Evolutionary conservation across 176 grass and related monocot genomes (phyloP), one percentile per base, ranked within the genome.

Genomic region (Puccinellia tenuiflora): DNA sequence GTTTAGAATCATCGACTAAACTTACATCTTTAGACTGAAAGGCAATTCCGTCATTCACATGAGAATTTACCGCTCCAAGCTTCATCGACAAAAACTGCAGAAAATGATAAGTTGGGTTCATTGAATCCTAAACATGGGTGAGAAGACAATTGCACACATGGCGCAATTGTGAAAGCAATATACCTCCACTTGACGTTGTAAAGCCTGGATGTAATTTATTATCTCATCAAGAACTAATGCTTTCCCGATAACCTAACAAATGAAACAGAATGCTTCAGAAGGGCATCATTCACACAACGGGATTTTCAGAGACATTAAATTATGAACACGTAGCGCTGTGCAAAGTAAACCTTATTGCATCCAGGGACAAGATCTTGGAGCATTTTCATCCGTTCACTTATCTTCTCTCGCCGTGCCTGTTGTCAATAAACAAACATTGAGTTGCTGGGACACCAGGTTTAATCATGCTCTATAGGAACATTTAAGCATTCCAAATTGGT

Each of bases 351-450:
- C 92, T 98, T 98, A 72, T 92, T 98, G 81, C 96, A 98, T 73
- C 96, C 96, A 77, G 96, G 96, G 70, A 95, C 91, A 13, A 98
- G 86, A 93, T 95, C 96, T 91, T 98, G 92, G 52, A 98, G 96
- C 74, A 90, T 75, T 88, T 95, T 98, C 96, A 98, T 98, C 37
- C 92, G 90, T 70, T 98, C 96, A 28, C 89, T 95, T 91, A 98
- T 98, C 83, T 98, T 98, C 74, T 98, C 92, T 88, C 96, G 92
- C 13, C 92, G 86, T 82, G 92, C 96, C 96, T 98, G 83, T 91
- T 90, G 66, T 80, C 39, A 91, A 77, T 53, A 87, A 68, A 80
- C 6, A 76, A 64, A 84, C 38, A 34, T 76, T 79, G 73, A 77
- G 15, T 74, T 72, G 45, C 52, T 67, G 3, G 4, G 12, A 20